Evolutionary conservation across 352 stramenopile species (phyloP).

Genomic region (Phytophthora hybrid): DNA sequence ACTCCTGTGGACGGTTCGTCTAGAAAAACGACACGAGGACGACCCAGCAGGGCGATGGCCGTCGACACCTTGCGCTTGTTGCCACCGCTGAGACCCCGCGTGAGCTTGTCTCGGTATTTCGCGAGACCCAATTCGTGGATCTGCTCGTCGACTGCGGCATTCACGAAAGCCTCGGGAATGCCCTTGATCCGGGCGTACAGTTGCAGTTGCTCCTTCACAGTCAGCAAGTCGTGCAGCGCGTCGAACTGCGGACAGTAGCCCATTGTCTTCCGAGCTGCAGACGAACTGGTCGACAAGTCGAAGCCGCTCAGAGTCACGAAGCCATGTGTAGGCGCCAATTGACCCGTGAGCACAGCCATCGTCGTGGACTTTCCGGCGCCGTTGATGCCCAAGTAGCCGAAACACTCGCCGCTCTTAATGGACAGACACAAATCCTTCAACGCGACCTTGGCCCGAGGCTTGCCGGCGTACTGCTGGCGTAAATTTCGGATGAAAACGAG

Average conservation of each 20-base stretch:
- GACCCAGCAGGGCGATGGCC: conserved; percentile 95
- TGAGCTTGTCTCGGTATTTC: conserved; percentile 69
- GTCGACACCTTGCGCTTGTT: conserved; percentile 97
- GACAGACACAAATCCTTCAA: conserved; percentile 82
- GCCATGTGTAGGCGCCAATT: conserved; percentile 58
- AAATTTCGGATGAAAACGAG: conserved; percentile 62
- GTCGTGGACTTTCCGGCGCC: conserved; percentile 89
- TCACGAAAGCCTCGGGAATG: conserved; percentile 47
- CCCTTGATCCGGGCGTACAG: conserved; percentile 93
- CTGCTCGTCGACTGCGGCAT: conserved; percentile 57
- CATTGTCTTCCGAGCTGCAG: conserved; percentile 57
- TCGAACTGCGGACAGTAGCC: conserved; percentile 96
- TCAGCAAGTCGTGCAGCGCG: conserved; percentile 93
- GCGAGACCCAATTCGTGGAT: conserved; percentile 63
- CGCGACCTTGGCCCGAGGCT: conserved; percentile 88
- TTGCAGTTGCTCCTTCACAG: conserved; percentile 90
- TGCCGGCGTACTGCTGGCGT: conserved; percentile 51
- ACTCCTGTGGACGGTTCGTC: conserved; percentile 97
- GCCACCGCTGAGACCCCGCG: conserved; percentile 47
- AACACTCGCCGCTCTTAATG: conserved; percentile 79
- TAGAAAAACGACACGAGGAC: conserved; percentile 92
- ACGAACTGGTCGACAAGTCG: conserved; percentile 46
- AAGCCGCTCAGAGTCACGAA: conserved; percentile 59
- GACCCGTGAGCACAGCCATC: conserved; percentile 76
- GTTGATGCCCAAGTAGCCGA: conserved; percentile 92